phyloP scores from a whole-genome alignment of 176 grass and related monocot species.

The Themeda triandra region DNA sequence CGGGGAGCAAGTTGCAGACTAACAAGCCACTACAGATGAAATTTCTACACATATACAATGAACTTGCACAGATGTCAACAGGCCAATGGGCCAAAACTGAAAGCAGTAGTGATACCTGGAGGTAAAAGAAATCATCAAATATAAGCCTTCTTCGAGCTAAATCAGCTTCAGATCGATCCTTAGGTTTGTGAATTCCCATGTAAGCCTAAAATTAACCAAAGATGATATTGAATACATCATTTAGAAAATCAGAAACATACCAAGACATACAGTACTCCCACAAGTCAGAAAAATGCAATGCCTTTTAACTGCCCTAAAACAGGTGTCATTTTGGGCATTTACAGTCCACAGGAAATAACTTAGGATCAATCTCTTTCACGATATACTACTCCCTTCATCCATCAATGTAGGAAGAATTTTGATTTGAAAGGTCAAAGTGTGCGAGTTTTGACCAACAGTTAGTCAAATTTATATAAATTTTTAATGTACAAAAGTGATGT shows the following conservation, averaged over 20 bases:
- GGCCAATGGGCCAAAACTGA: background rate
- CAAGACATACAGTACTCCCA: background rate
- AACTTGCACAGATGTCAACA: conserved; percentile 12
- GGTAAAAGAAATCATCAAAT: conserved; percentile 99
- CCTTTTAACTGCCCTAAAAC: background rate
- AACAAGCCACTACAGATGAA: background rate
- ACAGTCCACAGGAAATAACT: background rate
- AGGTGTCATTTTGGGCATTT: background rate
- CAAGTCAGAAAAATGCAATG: background rate
- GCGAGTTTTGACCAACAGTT: background rate
- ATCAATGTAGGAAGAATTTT: background rate
- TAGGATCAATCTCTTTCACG: background rate
- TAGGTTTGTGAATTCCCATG: conserved; percentile 82
- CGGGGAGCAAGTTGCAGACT: too few relatives aligned
- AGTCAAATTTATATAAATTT: background rate
- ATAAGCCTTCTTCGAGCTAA: conserved; percentile 89
- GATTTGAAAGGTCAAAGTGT: background rate
- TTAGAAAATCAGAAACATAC: background rate
- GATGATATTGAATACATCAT: background rate
- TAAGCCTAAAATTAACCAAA: conserved; percentile 74
- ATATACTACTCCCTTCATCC: background rate
- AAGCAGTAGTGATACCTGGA: conserved; percentile 64
- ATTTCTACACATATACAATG: conserved; percentile 8
- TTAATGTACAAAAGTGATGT: background rate
- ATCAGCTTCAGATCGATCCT: conserved; percentile 81